Evolutionary conservation across 75 land plant genomes (phyloP), one percentile per base, ranked within the genome.

Genomic region (Gnetum montanum): DNA sequence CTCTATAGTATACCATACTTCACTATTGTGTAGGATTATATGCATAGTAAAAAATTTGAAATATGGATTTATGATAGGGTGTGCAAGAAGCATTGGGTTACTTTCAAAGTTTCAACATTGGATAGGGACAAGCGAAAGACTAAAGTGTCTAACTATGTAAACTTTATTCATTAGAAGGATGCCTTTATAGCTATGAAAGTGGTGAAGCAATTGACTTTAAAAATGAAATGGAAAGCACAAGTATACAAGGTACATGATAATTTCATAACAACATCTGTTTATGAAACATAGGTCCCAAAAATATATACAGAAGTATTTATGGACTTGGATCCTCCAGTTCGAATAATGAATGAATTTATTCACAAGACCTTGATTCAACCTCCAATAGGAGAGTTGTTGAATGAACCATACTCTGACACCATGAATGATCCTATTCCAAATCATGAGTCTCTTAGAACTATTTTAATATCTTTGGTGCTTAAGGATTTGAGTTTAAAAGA

Each of bases 281-380:
- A 0, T 18, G 2, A 4, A 2, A 3, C 31, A 23, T 0, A 0
- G 16, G 30, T 49, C 29, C 51, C 51, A 4, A 4, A 0, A 24
- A 46, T 29, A 6, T 49, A 49, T 49, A 49, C 33, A 3, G 6
- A 49, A 49, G 52, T 49, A 0, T 49, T 49, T 49, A 29, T n/a
- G 3, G 52, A 49, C 20, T 28, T 49, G 52, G 52, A 20, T 49
- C 18, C 19, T 49, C 52, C 52, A 49, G 31, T 49, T 49, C 52
- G 8, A 29, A 49, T 49, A 29, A 29, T 49, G 0, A 49, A 49
- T 49, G 52, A 49, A 49, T 49, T 49, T 49, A n/a, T 49, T 49
- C 1, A 0, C 2, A 8, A 8, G 27, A 46, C 22, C 24, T 27
- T 41, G 48, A 24, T 46, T 27, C 27, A 8, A 23, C 10, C 48